A percentile compares a stretch with the other conserved stretches of the same genome.
These are phyloP conservation scores for Glarea lozoyensis DNA, from an alignment of 495 filamentous ascomycete genomes.

Conservation along the genomic window DNA sequence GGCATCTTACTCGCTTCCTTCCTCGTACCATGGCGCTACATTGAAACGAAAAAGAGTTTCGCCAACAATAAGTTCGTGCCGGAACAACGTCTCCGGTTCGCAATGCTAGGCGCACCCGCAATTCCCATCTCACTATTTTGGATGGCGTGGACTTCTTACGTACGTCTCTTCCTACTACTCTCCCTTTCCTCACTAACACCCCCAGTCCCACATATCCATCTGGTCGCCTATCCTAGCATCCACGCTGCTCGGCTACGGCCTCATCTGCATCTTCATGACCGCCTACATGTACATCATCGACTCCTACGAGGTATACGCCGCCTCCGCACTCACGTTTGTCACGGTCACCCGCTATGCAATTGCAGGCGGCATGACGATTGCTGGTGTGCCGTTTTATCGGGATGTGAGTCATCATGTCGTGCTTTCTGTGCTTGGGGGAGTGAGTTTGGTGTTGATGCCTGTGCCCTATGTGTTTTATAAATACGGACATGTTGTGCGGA, in stretches of 20 bases:
- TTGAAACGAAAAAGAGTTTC: not conserved
- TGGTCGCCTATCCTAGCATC: constrained; percentile 33
- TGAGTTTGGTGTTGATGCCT: too few species aligned
- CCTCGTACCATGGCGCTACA: not conserved
- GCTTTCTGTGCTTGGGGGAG: too few species aligned
- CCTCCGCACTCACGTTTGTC: constrained; percentile 47
- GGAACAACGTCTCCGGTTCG: constrained; percentile 47
- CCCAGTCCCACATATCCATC: too few species aligned
- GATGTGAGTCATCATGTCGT: too few species aligned
- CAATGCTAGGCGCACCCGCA: constrained; percentile 42
- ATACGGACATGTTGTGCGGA: too few species aligned
- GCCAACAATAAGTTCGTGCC: constrained; percentile 20
- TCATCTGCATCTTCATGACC: constrained; percentile 54
- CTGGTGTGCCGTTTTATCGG: too few species aligned
- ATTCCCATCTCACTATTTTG: constrained; percentile 49
- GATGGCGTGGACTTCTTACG: constrained; percentile 55
- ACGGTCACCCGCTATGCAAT: constrained; percentile 16
- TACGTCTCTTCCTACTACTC: too few species aligned
- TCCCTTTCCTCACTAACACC: too few species aligned
- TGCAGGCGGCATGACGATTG: not conserved
- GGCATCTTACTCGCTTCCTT: not conserved
- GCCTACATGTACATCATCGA: constrained; percentile 56
- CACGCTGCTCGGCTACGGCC: constrained; percentile 41
- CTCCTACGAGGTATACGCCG: constrained; percentile 54
- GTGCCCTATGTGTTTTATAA: too few species aligned